Base-by-base conservation (phyloP, 2,329 filamentous ascomycete genomes). In the Calonectria fujianensis region DNA sequence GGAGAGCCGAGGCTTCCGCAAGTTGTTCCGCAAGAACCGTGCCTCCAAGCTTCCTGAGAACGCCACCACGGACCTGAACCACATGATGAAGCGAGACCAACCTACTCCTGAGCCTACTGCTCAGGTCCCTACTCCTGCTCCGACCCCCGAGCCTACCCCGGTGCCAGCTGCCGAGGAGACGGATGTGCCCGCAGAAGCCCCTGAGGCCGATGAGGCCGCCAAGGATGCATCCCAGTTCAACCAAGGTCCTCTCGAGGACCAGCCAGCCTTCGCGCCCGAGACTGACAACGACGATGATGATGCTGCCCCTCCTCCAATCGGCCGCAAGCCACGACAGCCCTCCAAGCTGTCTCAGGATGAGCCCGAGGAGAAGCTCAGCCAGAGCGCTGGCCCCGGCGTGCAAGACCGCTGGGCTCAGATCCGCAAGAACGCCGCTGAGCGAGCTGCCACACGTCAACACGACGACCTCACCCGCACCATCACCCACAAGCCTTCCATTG, bases 351-450 rank as follows among this genome's bases (percentile, higher is more conserved):
- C 79, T 18, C 78, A 81, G 29, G 80, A 76, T 61, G 82, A 71
- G 65, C 82, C 74, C 20, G 80, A 84, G 64, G 84, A 85, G 64
- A 82, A 83, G 77, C 84, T 82, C 75, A 84, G 76, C 73, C 82
- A 80, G 67, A 84, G 75, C 69, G 82, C 84, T 31, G 70, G 83
- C 63, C 83, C 83, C 27, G 82, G 84, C 48, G 84, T 86, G 2
- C 85, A 94, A 77, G 96, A 98, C 83, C 93, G 96, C 70, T 99
- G 97, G 97, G 96, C 96, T 0, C 95, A 98, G 85, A 98, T 98
- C 79, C 92, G 96, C 78, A 96, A 96, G 89, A 98, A 98, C 81
- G 97, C 97, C 14, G 96, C 96, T 4, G 94, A 97, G 75, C 91
- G 96, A 74, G 94, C 94, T 45, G 88, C 91, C 9, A 90, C 89